phyloP scores from a whole-genome alignment of 208 protist genomes.

The Crithidia acanthocephali region DNA sequence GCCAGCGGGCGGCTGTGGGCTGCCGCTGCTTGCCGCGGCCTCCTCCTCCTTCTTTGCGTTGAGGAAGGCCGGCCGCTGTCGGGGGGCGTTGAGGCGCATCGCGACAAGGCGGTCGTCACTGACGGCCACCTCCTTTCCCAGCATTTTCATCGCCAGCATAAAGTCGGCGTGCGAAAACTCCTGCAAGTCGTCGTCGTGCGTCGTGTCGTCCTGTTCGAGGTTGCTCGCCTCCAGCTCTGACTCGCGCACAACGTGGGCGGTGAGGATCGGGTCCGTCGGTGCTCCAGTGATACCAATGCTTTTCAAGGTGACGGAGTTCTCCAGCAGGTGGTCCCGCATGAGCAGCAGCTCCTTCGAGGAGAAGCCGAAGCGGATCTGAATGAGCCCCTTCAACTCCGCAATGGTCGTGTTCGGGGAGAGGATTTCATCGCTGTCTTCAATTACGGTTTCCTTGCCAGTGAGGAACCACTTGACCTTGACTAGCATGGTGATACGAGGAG shows the following conservation, averaged over 20 bases:
- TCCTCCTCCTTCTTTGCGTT: conserved; percentile 28
- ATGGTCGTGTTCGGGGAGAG: conserved; percentile 73
- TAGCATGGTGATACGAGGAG: conserved; percentile 38
- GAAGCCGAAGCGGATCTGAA: conserved; percentile 88
- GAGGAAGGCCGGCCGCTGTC: conserved; percentile 67
- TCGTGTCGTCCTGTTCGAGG: conserved; percentile 51
- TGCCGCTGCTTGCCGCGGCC: background rate
- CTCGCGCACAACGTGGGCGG: conserved; percentile 61
- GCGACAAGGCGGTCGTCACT: conserved; percentile 61
- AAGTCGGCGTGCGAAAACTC: conserved; percentile 87
- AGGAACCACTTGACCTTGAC: conserved; percentile 74
- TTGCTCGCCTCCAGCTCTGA: conserved; percentile 63
- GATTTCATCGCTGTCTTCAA: conserved; percentile 69
- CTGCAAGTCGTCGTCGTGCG: conserved; percentile 63
- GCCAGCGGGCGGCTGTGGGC: conserved; percentile 33
- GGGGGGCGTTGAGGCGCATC: conserved; percentile 63
- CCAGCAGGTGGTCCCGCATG: conserved; percentile 56
- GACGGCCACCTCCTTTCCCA: conserved; percentile 72
- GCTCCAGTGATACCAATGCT: conserved; percentile 50
- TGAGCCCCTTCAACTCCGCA: conserved; percentile 81
- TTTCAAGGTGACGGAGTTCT: conserved; percentile 53
- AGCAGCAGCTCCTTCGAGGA: conserved; percentile 58
- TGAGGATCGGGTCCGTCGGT: conserved; percentile 51
- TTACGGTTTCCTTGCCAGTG: conserved; percentile 57
- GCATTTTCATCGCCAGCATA: conserved; percentile 80